Base-by-base conservation (phyloP, 225 moss, liverwort and hornwort genomes). In the Thuidium tamariscinum region DNA sequence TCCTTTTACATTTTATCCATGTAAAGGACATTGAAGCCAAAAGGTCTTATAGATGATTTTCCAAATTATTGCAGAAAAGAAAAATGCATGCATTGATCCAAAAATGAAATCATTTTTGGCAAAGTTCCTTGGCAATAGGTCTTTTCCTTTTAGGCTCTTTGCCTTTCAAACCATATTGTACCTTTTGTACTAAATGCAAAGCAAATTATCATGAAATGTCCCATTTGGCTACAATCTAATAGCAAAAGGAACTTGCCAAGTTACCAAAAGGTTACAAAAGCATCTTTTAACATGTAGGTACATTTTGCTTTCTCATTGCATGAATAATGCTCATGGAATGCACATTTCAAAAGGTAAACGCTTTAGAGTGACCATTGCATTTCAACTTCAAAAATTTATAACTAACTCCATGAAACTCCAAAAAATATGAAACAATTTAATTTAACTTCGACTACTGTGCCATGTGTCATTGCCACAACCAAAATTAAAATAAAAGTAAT, bases 281-380 rank as follows among this genome's bases (percentile, higher is more conserved):
- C 0, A 0, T 29, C 10, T 0, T 46, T 0, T 10, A 27, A 10
- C 2, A 30, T 0, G 30, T 2, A 8, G 4, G 5, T 71, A 27
- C 5, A 42, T 27, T 44, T 71, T 27, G 0, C 5, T 42, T 42
- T 71, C 3, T 2, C 16, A 16, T 27, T 27, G 8, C 9, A 42
- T 5, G 0, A 16, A 0, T 1, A 3, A 16, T 44, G 16, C 10
- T 16, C 10, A 71, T 10, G 5, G 1, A 9, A 6, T 19, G 4
- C 18, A 72, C 18, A 27, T 29, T 46, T 18, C 0, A 46, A 0
- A 4, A 16, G 4, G 10, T 18, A 5, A 3, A 17, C 1, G 3
- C 16, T 44, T 27, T 7, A 7, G 46, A 46, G 10, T 29, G 2
- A 44, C 10, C 2, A 15, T 1, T 70, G 2, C 15, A 9, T 42